These are phyloP conservation scores for Pisolithus albus DNA, from an alignment of 768 basidiomycete species.

Conservation along the genomic window DNA sequence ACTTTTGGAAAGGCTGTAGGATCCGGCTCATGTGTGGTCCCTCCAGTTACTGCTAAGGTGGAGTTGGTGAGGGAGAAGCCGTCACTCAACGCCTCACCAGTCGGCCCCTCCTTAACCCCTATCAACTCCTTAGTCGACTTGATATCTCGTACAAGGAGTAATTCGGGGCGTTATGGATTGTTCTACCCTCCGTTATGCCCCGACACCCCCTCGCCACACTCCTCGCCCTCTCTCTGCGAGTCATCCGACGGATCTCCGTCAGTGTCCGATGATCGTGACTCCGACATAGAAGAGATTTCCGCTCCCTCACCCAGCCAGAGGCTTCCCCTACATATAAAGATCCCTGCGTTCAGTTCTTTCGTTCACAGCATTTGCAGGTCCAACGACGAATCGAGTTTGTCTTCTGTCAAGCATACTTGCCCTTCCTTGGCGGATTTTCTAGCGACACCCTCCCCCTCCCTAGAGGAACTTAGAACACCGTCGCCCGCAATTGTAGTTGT, in stretches of 20 bases:
- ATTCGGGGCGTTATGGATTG: conserved; percentile 61
- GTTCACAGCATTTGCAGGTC: conserved; percentile 22
- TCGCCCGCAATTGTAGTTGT: conserved; percentile 15
- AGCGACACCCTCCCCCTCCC: conserved; percentile 3
- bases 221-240: conserved; percentile 37
- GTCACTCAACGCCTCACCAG: conserved; percentile 16
- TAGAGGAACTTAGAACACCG: conserved; percentile 1
- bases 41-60: conserved; percentile 56
- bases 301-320: conserved; percentile 11
- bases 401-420: conserved; percentile 7
- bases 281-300: conserved; percentile 48
- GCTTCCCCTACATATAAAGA: conserved; percentile 19
- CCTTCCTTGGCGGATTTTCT: conserved; percentile 10
- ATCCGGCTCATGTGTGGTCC: conserved; percentile 51
- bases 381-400: conserved; percentile 3
- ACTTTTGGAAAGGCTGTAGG: conserved; percentile 77
- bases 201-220: conserved; percentile 21
- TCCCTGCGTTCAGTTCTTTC: conserved; percentile 26
- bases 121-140: conserved; percentile 26
- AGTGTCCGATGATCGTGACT: conserved; percentile 32
- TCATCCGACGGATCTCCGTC: conserved; percentile 30
- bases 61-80: conserved; percentile 36
- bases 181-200: conserved; percentile 28
- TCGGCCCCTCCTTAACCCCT: conserved; percentile 1
- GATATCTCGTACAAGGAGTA: conserved; percentile 22